These are phyloP conservation scores for Amanita polypyramis DNA, from an alignment of 768 basidiomycete species.

Conservation along the genomic window DNA sequence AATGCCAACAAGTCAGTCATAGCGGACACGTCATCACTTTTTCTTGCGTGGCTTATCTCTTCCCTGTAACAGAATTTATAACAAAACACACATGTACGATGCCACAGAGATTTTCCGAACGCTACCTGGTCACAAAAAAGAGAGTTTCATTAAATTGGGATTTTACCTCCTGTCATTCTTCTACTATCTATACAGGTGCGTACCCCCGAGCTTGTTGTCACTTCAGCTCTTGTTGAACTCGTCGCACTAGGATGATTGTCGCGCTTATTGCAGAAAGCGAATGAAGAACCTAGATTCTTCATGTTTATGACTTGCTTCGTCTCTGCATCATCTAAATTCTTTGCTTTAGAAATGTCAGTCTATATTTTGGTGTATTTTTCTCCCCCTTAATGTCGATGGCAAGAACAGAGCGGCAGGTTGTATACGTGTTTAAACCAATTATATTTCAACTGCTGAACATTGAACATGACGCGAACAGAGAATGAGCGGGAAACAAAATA, in stretches of 20 bases:
- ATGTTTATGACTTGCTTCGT: background rate
- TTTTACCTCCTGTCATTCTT: slow-evolving; percentile 90
- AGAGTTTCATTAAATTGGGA: slow-evolving; percentile 90
- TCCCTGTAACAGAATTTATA: slow-evolving; percentile 60
- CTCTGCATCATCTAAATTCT: slow-evolving; percentile 1
- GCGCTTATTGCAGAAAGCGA: slow-evolving; percentile 77
- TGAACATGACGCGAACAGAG: too few relatives aligned
- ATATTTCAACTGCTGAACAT: too few relatives aligned
- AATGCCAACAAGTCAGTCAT: slow-evolving; percentile 86
- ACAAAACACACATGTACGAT: slow-evolving; percentile 97
- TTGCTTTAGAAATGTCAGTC: background rate
- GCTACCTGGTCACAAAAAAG: slow-evolving; percentile 88
- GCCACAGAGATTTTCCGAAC: slow-evolving; percentile 99
- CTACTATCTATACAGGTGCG: slow-evolving; percentile 85
- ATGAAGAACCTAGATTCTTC: slow-evolving; percentile 17
- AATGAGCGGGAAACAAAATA: background rate
- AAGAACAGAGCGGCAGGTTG: background rate
- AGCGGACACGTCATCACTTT: slow-evolving; percentile 2
- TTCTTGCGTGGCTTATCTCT: slow-evolving; percentile 1
- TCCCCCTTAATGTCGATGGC: background rate
- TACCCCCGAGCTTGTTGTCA: slow-evolving; percentile 5
- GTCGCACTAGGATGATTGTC: slow-evolving; percentile 61
- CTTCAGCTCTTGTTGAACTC: slow-evolving; percentile 2
- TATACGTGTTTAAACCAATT: background rate
- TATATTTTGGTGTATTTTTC: background rate